Base-by-base conservation (phyloP, 495 filamentous ascomycete species). In the Tetracladium marchalianum region DNA sequence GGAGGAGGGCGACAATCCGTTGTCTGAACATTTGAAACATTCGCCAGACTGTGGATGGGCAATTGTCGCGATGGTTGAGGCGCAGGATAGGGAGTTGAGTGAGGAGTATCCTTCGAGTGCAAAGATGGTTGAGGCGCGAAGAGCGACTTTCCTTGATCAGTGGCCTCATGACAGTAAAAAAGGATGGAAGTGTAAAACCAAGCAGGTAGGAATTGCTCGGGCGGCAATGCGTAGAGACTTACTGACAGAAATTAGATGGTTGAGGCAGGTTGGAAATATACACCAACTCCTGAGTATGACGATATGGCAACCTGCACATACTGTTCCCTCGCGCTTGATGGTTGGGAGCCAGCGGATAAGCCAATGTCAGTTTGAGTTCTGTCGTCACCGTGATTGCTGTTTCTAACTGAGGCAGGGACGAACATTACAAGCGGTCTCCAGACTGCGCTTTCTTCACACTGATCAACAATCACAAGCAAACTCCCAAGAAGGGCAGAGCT, bases 91-190 rank as follows among this genome's bases (percentile, higher is more conserved):
- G 40, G 78, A 87, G 49, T 70, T 74, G 35, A 63, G 65, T 39
- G 66, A 77, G 49, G 80, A 86, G 46, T 82, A 95, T 61, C 92
- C 92, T 7, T 75, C 75, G 43, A 73, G 77, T 33, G 71, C 76
- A 1, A 60, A 66, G 32, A 82, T 97, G 69, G 61, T 75, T 13
- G 78, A 84, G 41, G 92, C 90, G 33, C 80, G 92, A 35, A 75
- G 71, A 52, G 78, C 76, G 24, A 98, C 92, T 0, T 98, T 95
- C 60, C 76, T 69, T 2, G 72, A 70, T 15, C 64, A 64, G 57
- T 98, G 92, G 92, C 87, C 88, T 1, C 87, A 96, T 59, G 88
- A 95, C 50, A 72, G 71, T 1, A 95, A 95, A 67, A 77, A 74
- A 54, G 88, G 88, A 15, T 93, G 88, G 86, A 71, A 82, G 39